phyloP scores from a whole-genome alignment of 2,329 filamentous ascomycete species.

The Incumbomyces lentus region DNA sequence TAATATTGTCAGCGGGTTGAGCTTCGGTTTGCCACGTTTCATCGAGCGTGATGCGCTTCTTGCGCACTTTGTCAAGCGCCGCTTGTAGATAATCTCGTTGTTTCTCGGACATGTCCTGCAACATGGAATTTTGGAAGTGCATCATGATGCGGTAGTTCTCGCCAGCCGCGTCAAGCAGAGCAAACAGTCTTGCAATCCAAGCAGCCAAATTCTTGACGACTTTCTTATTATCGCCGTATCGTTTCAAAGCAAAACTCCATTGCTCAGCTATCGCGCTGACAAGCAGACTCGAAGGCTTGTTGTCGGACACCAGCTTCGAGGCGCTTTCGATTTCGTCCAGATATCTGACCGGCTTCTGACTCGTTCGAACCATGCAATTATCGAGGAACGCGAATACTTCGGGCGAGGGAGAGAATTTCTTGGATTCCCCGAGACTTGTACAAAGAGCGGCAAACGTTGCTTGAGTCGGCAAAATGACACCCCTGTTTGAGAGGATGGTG shows the following conservation, averaged over 20 bases:
- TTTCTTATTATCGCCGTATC: slow-evolving; percentile 34
- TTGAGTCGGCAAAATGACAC: slow-evolving; percentile 25
- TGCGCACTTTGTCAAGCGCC: slow-evolving; percentile 26
- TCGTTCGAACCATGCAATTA: slow-evolving; percentile 68
- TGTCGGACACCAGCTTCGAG: slow-evolving; percentile 20
- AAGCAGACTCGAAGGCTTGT: slow-evolving; percentile 41
- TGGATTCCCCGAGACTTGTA: slow-evolving; percentile 29
- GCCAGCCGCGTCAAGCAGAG: slow-evolving; percentile 42
- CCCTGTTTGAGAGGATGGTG: slow-evolving; percentile 29
- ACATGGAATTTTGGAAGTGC: slow-evolving; percentile 35
- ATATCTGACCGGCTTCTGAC: slow-evolving; percentile 68
- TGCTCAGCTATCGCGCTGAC: slow-evolving; percentile 66
- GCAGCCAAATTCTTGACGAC: slow-evolving; percentile 40
- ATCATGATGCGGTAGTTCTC: slow-evolving; percentile 41
- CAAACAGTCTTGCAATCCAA: slow-evolving; percentile 51
- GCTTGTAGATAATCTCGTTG: slow-evolving; percentile 27
- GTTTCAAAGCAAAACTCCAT: slow-evolving; percentile 56
- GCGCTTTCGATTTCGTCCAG: slow-evolving; percentile 44
- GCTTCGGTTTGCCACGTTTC: neutral
- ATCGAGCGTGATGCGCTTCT: slow-evolving; percentile 7
- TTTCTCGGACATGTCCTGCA: slow-evolving; percentile 28
- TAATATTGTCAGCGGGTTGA: neutral
- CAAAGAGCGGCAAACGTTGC: slow-evolving; percentile 29
- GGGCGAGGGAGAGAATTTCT: slow-evolving; percentile 23
- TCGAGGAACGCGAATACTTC: slow-evolving; percentile 64